A percentile compares a stretch with the other conserved stretches of the same genome.
Evolutionary conservation across 2,329 filamentous ascomycete species (phyloP).

Genomic region (Fusarium goolgardi): DNA sequence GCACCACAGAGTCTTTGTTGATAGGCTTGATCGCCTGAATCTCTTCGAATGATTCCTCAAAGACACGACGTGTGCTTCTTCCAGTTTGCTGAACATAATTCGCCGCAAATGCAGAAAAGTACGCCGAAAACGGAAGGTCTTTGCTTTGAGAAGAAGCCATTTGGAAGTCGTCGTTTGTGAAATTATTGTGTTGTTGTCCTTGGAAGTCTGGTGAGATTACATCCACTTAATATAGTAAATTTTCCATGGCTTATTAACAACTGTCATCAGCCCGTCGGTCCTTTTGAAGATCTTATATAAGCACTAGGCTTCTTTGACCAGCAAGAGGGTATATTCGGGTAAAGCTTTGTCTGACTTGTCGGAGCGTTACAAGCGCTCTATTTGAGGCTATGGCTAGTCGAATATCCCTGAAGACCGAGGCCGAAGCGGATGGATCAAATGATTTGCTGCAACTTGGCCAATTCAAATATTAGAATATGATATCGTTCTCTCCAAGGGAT

Average conservation of each 20-base stretch:
- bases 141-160: conserved; percentile 29
- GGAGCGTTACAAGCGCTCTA: neutral
- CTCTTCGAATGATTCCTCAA: conserved; percentile 32
- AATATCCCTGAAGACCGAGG: neutral
- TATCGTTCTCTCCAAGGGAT: neutral
- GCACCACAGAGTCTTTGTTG: conserved; percentile 43
- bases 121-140: conserved; percentile 31
- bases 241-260: neutral
- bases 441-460: neutral
- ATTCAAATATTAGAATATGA: conserved; percentile 11
- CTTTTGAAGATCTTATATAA: neutral
- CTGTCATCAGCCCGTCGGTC: neutral
- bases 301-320: neutral
- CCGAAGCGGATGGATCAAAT: neutral
- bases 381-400: neutral
- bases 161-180: neutral
- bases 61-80: conserved; percentile 44
- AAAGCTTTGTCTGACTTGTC: neutral
- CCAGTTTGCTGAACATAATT: conserved; percentile 47
- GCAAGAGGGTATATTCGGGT: neutral
- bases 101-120: conserved; percentile 46
- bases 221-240: neutral
- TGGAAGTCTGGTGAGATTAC: neutral
- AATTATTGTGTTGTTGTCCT: neutral
- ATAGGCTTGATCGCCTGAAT: conserved; percentile 37